Evolutionary conservation across 805 yeast genomes (phyloP), one percentile per base, ranked within the genome.

Genomic region (Candida sithepensis): DNA sequence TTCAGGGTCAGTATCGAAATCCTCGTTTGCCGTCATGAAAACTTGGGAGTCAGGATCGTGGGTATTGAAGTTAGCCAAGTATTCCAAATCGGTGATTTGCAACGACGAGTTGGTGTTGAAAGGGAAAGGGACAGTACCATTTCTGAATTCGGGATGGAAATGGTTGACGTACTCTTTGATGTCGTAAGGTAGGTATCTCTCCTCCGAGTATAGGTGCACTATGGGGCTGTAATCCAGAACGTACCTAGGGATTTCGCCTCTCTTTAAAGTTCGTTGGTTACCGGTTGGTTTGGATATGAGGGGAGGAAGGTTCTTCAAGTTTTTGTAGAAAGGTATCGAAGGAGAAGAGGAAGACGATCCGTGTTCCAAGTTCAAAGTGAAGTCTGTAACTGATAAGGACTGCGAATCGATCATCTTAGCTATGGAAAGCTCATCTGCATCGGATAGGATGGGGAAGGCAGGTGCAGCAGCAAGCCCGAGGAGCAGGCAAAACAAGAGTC

Each of bases 121-220:
- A 10, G 56, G 55, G 2, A 61, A 56, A 2, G 73, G 54, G 2
- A 61, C 57, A 0, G 81, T 64, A 2, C 84, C 85, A 56, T 79
- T 74, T 8, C 56, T 61, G 54, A 74, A 77, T 19, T 74, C 74
- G 19, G 85, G 74, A 53, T 76, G 77, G 67, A 88, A 86, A 60
- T 88, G 78, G 6, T 69, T 67, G 6, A 88, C 90, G 62, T 67
- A 92, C 19, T 85, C 78, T 24, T 72, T 75, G 36, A 90, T 75
- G 59, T 89, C 95, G 57, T 88, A 88, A 0, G 99, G 96, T 55
- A 85, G 70, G 61, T 91, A 92, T 45, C 72, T 67, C 58, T 92
- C 99, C 61, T 92, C 99, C 1, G 95, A 82, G 68, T 92, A 91
- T 10, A 92, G 71, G 60, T 88, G 88, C 2, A 92, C 91, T 45